Conservation (phyloP, 2,329 filamentous ascomycete genomes). For the Apiospora aurea region DNA sequence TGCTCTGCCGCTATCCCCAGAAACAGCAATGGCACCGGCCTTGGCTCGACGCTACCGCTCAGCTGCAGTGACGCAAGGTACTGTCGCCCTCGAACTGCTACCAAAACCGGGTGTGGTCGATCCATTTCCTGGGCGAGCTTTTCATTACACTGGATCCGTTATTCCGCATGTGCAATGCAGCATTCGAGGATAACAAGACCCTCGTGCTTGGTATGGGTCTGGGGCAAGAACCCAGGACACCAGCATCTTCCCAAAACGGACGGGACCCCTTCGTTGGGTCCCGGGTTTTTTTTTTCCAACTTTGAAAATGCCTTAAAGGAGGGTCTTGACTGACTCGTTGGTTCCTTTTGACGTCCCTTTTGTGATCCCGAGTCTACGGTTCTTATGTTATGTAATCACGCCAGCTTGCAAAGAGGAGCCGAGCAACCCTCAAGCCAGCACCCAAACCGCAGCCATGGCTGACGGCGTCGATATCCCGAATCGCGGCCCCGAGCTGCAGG, state of each 20-base stretch:
- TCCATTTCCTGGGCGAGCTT: not conserved
- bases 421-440: not conserved
- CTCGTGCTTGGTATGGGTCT: not conserved
- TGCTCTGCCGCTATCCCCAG: not conserved
- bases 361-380: not conserved
- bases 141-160: constrained; percentile 17
- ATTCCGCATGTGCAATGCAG: constrained; percentile 12
- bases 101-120: not conserved
- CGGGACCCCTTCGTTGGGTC: not conserved
- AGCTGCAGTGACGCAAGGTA: constrained; percentile 9
- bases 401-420: not conserved
- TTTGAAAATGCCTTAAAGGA: constrained; percentile 10
- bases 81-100: not conserved
- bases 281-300: not conserved
- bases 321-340: constrained; percentile 14
- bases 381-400: not conserved
- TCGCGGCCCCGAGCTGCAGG: constrained; percentile 26
- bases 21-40: constrained; percentile 1
- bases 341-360: not conserved
- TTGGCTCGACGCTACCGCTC: not conserved
- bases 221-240: constrained; percentile 12
- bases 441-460: not conserved
- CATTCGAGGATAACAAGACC: constrained; percentile 1
- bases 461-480: constrained; percentile 22
- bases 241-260: not conserved